phyloP scores from a whole-genome alignment of 2,329 filamentous ascomycete species.

The Cytospora chrysosperma region DNA sequence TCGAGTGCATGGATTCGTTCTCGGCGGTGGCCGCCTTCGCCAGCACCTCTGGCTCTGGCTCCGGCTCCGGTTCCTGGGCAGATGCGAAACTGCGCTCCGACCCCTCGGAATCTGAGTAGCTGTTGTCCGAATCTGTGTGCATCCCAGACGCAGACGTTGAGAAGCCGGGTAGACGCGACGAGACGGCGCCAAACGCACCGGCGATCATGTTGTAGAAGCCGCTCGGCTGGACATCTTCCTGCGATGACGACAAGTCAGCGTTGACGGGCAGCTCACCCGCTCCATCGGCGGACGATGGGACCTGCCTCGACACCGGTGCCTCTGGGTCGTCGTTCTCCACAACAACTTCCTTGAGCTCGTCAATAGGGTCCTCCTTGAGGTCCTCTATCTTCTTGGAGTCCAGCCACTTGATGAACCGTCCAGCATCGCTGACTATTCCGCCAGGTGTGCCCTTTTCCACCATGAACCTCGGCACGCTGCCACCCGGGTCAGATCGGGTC shows the following conservation, averaged over 20 bases:
- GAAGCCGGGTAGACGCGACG: slow-evolving; percentile 39
- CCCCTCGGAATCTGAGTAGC: slow-evolving; percentile 40
- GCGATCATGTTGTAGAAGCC: slow-evolving; percentile 58
- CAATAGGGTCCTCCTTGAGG: slow-evolving; percentile 31
- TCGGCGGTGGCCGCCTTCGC: slow-evolving; percentile 16
- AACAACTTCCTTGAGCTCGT: slow-evolving; percentile 28
- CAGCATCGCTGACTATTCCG: slow-evolving; percentile 75
- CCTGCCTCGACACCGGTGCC: slow-evolving; percentile 25
- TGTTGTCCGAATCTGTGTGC: slow-evolving; percentile 30
- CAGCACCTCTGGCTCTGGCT: slow-evolving; percentile 30
- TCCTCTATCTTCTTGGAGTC: slow-evolving; percentile 40
- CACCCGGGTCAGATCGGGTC: slow-evolving; percentile 83
- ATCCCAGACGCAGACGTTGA: slow-evolving; percentile 32
- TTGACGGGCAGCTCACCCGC: slow-evolving; percentile 2
- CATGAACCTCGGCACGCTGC: slow-evolving; percentile 84
- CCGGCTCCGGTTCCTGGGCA: slow-evolving; percentile 39
- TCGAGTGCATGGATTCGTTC: slow-evolving; percentile 32
- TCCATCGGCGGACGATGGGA: slow-evolving; percentile 18
- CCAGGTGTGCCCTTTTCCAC: slow-evolving; percentile 85
- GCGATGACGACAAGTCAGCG: neutral
- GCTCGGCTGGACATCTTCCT: slow-evolving; percentile 34
- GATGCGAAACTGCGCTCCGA: slow-evolving; percentile 51
- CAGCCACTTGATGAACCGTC: slow-evolving; percentile 79
- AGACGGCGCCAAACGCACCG: slow-evolving; percentile 50
- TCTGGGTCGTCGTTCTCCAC: slow-evolving; percentile 34